Conservation (phyloP, 2,329 filamentous ascomycete species). For the Aureobasidium melanogenum region DNA sequence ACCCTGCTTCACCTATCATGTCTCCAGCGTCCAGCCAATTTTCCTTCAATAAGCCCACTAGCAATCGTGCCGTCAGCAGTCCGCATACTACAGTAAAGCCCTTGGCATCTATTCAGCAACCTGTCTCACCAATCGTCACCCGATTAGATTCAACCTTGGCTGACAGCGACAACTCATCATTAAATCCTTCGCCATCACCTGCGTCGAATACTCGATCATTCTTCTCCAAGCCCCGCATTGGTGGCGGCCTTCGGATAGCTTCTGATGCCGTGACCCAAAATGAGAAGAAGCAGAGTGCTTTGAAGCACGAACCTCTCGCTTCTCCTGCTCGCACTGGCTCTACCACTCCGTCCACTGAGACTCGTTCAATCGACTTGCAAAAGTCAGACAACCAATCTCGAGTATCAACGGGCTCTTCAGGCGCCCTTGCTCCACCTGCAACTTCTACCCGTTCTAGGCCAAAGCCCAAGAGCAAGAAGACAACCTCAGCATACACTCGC, state of each 20-base stretch:
- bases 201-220: conserved; percentile 26
- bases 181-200: conserved; percentile 36
- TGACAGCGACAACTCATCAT: conserved; percentile 42
- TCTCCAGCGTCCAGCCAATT: conserved; percentile 61
- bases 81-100: conserved; percentile 40
- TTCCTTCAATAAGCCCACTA: conserved; percentile 38
- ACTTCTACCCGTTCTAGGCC: conserved; percentile 19
- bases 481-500: conserved; percentile 86
- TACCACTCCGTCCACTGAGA: conserved; percentile 52
- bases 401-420: conserved; percentile 34
- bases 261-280: conserved; percentile 60
- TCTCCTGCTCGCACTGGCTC: conserved; percentile 73
- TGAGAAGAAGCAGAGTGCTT: conserved; percentile 40
- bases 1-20: conserved; percentile 34
- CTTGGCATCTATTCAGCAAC: conserved; percentile 29
- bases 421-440: conserved; percentile 25
- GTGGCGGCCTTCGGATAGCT: conserved; percentile 68
- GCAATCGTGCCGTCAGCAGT: conserved; percentile 33
- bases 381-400: conserved; percentile 31
- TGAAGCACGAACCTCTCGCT: conserved; percentile 41
- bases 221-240: conserved; percentile 40
- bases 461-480: conserved; percentile 61
- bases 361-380: conserved; percentile 25
- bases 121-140: conserved; percentile 46
- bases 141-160: conserved; percentile 42